phyloP scores from a whole-genome alignment of 179 eudicot species.

The Drosera spatulata region DNA sequence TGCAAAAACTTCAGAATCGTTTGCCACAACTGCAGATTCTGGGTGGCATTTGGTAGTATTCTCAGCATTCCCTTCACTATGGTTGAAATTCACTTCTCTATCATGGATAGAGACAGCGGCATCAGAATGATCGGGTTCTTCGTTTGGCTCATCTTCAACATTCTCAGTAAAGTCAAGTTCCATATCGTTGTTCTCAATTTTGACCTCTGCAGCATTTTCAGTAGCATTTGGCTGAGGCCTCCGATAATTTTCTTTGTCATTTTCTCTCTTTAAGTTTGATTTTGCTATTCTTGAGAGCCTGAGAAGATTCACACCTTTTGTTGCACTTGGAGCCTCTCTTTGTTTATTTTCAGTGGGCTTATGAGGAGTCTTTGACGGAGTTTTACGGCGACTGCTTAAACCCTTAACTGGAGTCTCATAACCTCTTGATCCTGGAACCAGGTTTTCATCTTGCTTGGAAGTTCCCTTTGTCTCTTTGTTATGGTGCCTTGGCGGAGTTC shows the following conservation, averaged over 20 bases:
- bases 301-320: slow-evolving; percentile 64
- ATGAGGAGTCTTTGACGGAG: slow-evolving; percentile 42
- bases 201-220: slow-evolving; percentile 75
- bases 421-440: slow-evolving; percentile 30
- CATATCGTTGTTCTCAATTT: slow-evolving; percentile 94
- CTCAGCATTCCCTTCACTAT: slow-evolving; percentile 25
- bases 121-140: slow-evolving; percentile 65
- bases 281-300: slow-evolving; percentile 95
- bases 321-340: slow-evolving; percentile 35
- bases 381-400: slow-evolving; percentile 42
- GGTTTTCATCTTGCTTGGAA: slow-evolving; percentile 53
- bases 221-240: slow-evolving; percentile 67
- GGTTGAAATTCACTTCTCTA: slow-evolving; percentile 27
- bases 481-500: slow-evolving; percentile 47
- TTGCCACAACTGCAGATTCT: slow-evolving; percentile 25
- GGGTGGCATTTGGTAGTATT: slow-evolving; percentile 19
- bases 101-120: slow-evolving; percentile 28
- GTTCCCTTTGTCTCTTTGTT: slow-evolving; percentile 49
- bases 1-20: slow-evolving; percentile 31
- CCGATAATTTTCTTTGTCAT: slow-evolving; percentile 93
- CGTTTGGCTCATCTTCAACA: slow-evolving; percentile 64
- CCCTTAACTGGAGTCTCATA: slow-evolving; percentile 59
- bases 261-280: slow-evolving; percentile 74
- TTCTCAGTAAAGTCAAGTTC: slow-evolving; percentile 94
- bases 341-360: slow-evolving; percentile 49